A percentile compares a stretch with the other conserved stretches of the same genome.
phyloP scores from a whole-genome alignment of 805 yeast genomes.

The Nakazawaea peltata region DNA sequence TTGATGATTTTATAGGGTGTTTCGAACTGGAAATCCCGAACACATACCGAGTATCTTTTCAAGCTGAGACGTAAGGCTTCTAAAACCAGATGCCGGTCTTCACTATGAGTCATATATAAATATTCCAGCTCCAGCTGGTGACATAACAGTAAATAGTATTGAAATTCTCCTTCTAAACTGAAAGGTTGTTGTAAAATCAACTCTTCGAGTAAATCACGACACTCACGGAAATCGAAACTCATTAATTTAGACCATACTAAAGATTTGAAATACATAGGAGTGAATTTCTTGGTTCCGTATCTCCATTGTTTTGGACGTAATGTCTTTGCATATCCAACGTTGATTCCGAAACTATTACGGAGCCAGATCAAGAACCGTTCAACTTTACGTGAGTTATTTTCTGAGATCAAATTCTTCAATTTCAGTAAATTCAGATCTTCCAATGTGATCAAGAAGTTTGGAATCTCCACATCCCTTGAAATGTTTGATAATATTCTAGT shows the following conservation, averaged over 20 bases:
- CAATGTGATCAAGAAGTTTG: not conserved
- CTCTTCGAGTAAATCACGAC: conserved; percentile 27
- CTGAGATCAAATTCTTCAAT: not conserved
- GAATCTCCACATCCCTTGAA: not conserved
- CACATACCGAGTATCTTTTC: not conserved
- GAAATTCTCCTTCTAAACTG: conserved; percentile 30
- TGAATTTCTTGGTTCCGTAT: conserved; percentile 29
- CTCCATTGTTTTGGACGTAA: conserved; percentile 29
- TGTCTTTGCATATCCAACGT: not conserved
- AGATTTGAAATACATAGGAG: conserved; percentile 32
- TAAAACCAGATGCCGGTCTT: too few species aligned
- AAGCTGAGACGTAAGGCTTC: not conserved
- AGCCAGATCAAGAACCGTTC: conserved; percentile 30
- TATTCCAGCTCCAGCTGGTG: conserved; percentile 16
- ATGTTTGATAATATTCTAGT: conserved; percentile 5
- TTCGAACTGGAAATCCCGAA: not conserved
- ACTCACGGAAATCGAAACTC: conserved; percentile 25
- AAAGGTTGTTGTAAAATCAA: conserved; percentile 35
- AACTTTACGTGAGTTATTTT: conserved; percentile 11
- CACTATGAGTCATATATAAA: not conserved
- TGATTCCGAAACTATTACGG: conserved; percentile 17
- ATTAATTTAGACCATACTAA: conserved; percentile 34
- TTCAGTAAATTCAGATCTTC: not conserved
- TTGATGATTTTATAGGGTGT: not conserved
- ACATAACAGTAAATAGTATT: conserved; percentile 23